Percentiles rank a stretch among this genome's conserved stretches.
phyloP scores from a whole-genome alignment of 768 basidiomycete genomes.

The Kwoniella dendrophila region DNA sequence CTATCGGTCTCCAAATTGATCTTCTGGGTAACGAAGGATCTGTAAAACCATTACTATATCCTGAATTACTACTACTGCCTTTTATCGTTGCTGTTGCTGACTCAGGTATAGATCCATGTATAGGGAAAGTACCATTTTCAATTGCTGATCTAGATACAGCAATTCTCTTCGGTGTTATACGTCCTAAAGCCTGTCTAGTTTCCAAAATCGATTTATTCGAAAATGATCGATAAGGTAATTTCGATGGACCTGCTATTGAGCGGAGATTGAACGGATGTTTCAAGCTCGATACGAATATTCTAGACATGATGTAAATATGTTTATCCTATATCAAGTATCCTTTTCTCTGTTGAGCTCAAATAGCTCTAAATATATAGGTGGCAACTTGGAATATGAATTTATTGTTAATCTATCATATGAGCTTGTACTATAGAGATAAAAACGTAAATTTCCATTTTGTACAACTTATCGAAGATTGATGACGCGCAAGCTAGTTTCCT shows the following conservation, averaged over 20 bases:
- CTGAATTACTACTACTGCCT: too few relatives aligned
- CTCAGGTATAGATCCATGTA: too few relatives aligned
- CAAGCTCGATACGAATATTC: not conserved
- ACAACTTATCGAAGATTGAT: too few relatives aligned
- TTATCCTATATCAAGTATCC: too few relatives aligned
- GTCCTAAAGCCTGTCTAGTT: constrained; percentile 36
- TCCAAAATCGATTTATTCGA: not conserved
- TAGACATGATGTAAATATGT: constrained; percentile 1
- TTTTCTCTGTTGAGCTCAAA: too few relatives aligned
- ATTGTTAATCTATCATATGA: too few relatives aligned
- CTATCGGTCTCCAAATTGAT: constrained; percentile 46
- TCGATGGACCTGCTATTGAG: constrained; percentile 10
- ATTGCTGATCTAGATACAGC: constrained; percentile 34
- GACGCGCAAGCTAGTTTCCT: too few relatives aligned
- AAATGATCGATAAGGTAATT: constrained; percentile 5
- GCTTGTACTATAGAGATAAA: too few relatives aligned
- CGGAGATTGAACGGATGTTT: not conserved
- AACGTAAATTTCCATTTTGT: too few relatives aligned
- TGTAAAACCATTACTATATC: not conserved
- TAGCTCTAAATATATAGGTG: too few relatives aligned
- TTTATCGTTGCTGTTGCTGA: too few relatives aligned
- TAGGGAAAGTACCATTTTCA: constrained; percentile 6
- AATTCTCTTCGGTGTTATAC: constrained; percentile 51
- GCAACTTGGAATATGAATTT: too few relatives aligned
- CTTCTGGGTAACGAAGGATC: constrained; percentile 24